Conservation (phyloP, 2,329 filamentous ascomycete species). For the Trichoderma hamatum region DNA sequence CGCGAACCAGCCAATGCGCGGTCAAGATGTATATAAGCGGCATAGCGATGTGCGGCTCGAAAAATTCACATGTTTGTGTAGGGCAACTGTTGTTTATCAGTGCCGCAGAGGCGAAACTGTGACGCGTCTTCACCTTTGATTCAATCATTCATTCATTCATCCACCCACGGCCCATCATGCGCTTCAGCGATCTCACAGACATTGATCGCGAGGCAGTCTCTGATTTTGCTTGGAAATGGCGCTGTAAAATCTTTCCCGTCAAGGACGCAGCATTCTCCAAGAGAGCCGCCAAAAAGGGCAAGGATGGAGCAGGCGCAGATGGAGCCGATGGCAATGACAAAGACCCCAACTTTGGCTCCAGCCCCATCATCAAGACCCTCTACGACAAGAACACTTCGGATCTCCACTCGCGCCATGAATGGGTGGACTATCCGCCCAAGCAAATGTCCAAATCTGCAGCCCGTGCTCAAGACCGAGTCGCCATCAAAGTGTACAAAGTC, state of each 20-base stretch:
- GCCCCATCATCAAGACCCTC: constrained; percentile 43
- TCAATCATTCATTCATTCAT: background rate
- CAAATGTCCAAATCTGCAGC: constrained; percentile 45
- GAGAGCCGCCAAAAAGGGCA: constrained; percentile 27
- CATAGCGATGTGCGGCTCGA: background rate
- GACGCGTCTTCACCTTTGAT: background rate
- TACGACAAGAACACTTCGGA: constrained; percentile 43
- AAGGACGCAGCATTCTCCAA: constrained; percentile 30
- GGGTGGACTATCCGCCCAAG: constrained; percentile 48
- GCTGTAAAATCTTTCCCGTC: constrained; percentile 37
- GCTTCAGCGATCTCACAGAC: constrained; percentile 17
- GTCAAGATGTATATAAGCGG: background rate
- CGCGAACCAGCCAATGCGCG: background rate
- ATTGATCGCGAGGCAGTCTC: constrained; percentile 34
- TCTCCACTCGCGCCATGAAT: constrained; percentile 36
- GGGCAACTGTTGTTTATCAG: background rate
- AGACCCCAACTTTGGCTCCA: constrained; percentile 37
- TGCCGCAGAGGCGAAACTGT: background rate
- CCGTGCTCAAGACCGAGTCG: constrained; percentile 44
- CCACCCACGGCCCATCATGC: background rate
- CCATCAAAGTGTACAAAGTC: constrained; percentile 52
- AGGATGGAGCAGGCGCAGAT: constrained; percentile 3
- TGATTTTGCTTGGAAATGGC: constrained; percentile 39
- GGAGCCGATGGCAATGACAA: constrained; percentile 26
- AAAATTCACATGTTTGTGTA: background rate